Conservation (phyloP, 495 filamentous ascomycete species). For the Massariosphaeria phaeospora region DNA sequence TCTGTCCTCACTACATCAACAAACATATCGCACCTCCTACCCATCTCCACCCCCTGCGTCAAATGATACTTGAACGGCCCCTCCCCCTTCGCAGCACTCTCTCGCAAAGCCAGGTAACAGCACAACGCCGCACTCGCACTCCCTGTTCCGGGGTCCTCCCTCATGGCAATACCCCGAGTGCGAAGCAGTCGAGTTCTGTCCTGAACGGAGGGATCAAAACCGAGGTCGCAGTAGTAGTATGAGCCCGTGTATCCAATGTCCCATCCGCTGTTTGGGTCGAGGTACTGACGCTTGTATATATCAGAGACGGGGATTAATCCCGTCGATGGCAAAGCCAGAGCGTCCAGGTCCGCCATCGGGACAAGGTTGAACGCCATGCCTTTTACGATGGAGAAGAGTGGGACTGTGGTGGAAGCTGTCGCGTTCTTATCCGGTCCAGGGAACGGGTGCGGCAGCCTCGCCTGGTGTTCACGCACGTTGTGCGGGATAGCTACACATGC, state of each 20-base stretch:
- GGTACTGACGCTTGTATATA: conserved; percentile 2
- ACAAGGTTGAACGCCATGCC: conserved; percentile 63
- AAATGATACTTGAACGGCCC: conserved; percentile 47
- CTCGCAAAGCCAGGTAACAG: conserved; percentile 50
- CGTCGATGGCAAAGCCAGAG: conserved; percentile 38
- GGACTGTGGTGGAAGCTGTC: conserved; percentile 38
- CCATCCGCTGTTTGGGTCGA: conserved; percentile 53
- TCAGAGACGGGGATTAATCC: conserved; percentile 11
- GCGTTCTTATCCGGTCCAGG: conserved; percentile 29
- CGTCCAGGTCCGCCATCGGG: conserved; percentile 45
- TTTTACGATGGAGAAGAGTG: conserved; percentile 58
- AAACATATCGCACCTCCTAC: conserved; percentile 57
- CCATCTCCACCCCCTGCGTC: conserved; percentile 77
- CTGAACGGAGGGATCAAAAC: conserved; percentile 29
- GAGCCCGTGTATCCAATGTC: conserved; percentile 46
- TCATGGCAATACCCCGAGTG: conserved; percentile 50
- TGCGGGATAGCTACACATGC: conserved; percentile 59
- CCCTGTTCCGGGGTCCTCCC: conserved; percentile 70
- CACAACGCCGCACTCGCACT: conserved; percentile 56
- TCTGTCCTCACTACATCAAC: conserved; percentile 41
- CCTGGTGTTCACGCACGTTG: conserved; percentile 57
- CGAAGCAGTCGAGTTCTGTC: conserved; percentile 35
- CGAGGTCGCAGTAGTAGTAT: conserved; percentile 52
- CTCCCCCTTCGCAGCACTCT: conserved; percentile 32
- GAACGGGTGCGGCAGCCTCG: conserved; percentile 32